Evolutionary conservation across 1,284 basidiomycete genomes (phyloP).

Genomic region (Marasmius fiardii): DNA sequence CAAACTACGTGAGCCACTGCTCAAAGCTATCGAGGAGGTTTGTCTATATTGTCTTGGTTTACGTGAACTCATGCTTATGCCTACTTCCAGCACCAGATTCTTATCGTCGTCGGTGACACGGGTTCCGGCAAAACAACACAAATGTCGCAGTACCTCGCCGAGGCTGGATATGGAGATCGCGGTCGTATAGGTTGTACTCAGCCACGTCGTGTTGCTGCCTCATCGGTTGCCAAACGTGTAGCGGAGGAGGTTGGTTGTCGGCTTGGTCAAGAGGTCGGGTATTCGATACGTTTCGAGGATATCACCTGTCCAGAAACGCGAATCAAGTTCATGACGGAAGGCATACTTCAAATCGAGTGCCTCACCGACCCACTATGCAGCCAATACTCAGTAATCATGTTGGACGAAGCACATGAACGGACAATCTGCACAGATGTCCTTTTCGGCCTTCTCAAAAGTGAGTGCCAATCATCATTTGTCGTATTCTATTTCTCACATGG

Average conservation of each 20-base stretch:
- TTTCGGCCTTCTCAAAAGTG: slow-evolving; percentile 95
- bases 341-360: slow-evolving; percentile 97
- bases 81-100: slow-evolving; percentile 81
- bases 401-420: slow-evolving; percentile 98
- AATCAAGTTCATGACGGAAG: slow-evolving; percentile 99
- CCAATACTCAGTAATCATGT: slow-evolving; percentile 94
- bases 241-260: slow-evolving; percentile 97
- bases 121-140: slow-evolving; percentile 94
- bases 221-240: slow-evolving; percentile 99
- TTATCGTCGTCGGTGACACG: slow-evolving; percentile 93
- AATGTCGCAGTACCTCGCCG: slow-evolving; percentile 92
- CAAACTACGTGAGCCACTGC: slow-evolving; percentile 89
- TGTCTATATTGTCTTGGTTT: slow-evolving; percentile 23
- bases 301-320: slow-evolving; percentile 96
- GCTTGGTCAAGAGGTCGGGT: slow-evolving; percentile 96
- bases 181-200: slow-evolving; percentile 97
- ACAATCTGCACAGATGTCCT: slow-evolving; percentile 98
- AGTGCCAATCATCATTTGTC: slow-evolving; percentile 26
- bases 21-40: slow-evolving; percentile 90
- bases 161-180: slow-evolving; percentile 82
- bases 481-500: slow-evolving; percentile 18
- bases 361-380: slow-evolving; percentile 93
- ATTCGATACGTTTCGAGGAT: slow-evolving; percentile 99
- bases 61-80: slow-evolving; percentile 22
- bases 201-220: slow-evolving; percentile 96